Percentiles rank a stretch among this genome's conserved stretches.
phyloP scores from a whole-genome alignment of 2,329 filamentous ascomycete genomes.

The Botrytis squamosa region DNA sequence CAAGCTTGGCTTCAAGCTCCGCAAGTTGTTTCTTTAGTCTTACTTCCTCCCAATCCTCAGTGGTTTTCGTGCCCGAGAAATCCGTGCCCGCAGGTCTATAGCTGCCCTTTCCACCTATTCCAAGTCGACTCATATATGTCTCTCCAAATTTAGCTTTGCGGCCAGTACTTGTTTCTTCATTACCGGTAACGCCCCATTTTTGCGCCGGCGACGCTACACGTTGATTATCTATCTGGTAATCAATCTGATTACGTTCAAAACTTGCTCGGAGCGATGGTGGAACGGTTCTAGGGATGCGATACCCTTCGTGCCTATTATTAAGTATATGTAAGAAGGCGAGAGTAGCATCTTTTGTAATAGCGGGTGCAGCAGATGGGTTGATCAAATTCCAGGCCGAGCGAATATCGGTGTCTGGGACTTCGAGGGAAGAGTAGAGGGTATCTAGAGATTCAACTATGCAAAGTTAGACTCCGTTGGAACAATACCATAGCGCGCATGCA shows the following conservation, averaged over 20 bases:
- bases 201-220: conserved; percentile 61
- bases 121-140: conserved; percentile 88
- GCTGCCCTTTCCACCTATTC: conserved; percentile 69
- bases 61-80: conserved; percentile 79
- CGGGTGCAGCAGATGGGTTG: conserved; percentile 79
- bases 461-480: conserved; percentile 2
- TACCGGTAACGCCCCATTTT: conserved; percentile 75
- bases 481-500: conserved; percentile 23
- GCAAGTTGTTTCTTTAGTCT: conserved; percentile 87
- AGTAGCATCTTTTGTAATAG: conserved; percentile 91
- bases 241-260: conserved; percentile 94
- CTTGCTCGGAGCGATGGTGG: conserved; percentile 86
- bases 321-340: conserved; percentile 96
- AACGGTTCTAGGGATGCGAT: conserved; percentile 86
- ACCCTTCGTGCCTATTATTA: conserved; percentile 93
- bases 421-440: conserved; percentile 80
- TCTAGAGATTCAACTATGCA: conserved; percentile 69
- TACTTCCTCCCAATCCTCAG: conserved; percentile 96
- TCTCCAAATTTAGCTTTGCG: conserved; percentile 97
- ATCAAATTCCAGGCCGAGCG: conserved; percentile 95
- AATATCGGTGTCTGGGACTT: conserved; percentile 74
- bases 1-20: conserved; percentile 85
- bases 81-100: conserved; percentile 86
- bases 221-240: conserved; percentile 86
- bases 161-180: conserved; percentile 78